Base-by-base conservation (phyloP, 768 basidiomycete species). In the Lactifluus piperatus region DNA sequence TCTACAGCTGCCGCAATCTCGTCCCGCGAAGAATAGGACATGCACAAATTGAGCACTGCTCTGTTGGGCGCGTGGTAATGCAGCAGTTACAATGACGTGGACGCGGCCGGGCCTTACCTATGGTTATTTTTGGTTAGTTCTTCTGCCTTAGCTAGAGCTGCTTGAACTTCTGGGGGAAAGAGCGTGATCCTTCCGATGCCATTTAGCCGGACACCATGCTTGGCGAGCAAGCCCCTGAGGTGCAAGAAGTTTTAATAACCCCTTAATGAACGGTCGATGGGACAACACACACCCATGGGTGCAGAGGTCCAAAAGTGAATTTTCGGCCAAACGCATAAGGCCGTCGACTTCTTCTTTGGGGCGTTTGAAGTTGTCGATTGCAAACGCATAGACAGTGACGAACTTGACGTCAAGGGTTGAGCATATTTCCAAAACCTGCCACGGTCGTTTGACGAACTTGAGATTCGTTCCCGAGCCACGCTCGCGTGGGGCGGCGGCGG, bases 371-470 rank as follows among this genome's bases (percentile, higher is more conserved):
- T 98, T 99, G 66, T 98, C 95, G 60, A 98, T 93, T 1, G 94
- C 82, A 72, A 99, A 99, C n/a, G 93, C 92, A 66, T 95, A 99
- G n/a, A 87, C 90, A 2, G 91, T 86, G 26, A 98, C 93, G 60
- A 88, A 92, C 59, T 75, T 79, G 49, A 99, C 79, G 13, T 83
- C 75, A n/a, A 99, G 78, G 1, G 79, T 76, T 22, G 95, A 74
- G 66, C 94, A 94, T 29, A 94, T 77, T 70, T 94, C 91, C 18
- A 98, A 75, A 56, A 91, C 78, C 94, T 97, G 30, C 20, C 14
- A 18, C 7, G n/a, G n/a, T 18, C 27, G 27, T 27, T 46, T 4
- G 24, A 14, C 20, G 9, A 9, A 26, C n/a, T n/a, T 46, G 11
- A 13, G 43, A 43, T 47, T 29, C 34, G 5, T 27, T 30, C 41